Conservation (phyloP, 2,329 filamentous ascomycete genomes). For the Thelonectria blattea region DNA sequence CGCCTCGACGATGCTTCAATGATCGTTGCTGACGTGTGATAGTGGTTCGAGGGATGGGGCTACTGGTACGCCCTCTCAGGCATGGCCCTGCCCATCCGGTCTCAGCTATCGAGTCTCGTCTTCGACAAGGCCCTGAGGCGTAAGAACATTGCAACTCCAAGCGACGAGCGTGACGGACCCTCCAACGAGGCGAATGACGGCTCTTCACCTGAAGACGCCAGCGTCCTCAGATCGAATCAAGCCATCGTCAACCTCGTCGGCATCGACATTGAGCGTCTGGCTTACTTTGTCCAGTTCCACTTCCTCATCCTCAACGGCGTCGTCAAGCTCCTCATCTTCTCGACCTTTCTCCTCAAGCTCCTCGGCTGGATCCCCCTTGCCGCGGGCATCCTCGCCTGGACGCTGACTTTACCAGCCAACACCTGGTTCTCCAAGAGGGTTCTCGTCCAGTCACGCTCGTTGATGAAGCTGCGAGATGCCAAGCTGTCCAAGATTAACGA, state of each 20-base stretch:
- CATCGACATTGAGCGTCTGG: slow-evolving; percentile 71
- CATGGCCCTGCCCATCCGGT: slow-evolving; percentile 68
- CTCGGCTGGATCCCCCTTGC: slow-evolving; percentile 73
- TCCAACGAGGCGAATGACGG: slow-evolving; percentile 21
- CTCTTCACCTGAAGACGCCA: slow-evolving; percentile 32
- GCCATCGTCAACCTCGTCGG: slow-evolving; percentile 78
- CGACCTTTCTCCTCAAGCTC: slow-evolving; percentile 68
- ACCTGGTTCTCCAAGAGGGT: slow-evolving; percentile 69
- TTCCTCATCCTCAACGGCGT: slow-evolving; percentile 67
- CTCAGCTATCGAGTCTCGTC: slow-evolving; percentile 72
- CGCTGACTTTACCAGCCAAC: slow-evolving; percentile 70
- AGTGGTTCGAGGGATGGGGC: slow-evolving; percentile 67
- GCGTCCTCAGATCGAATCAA: slow-evolving; percentile 58
- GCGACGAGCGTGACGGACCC: slow-evolving; percentile 38
- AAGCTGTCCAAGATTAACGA: slow-evolving; percentile 79
- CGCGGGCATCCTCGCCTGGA: slow-evolving; percentile 68
- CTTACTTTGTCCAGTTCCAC: slow-evolving; percentile 71
- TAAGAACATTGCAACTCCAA: slow-evolving; percentile 75
- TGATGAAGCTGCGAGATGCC: slow-evolving; percentile 77
- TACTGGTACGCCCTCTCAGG: slow-evolving; percentile 69
- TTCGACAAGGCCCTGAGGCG: slow-evolving; percentile 77
- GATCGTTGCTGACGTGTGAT: slow-evolving; percentile 4
- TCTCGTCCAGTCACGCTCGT: slow-evolving; percentile 64
- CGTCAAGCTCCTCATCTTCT: slow-evolving; percentile 68
- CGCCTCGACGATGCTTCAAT: not conserved